Conservation (phyloP, 176 grass and related monocot species). For the Eleusine coracana region DNA sequence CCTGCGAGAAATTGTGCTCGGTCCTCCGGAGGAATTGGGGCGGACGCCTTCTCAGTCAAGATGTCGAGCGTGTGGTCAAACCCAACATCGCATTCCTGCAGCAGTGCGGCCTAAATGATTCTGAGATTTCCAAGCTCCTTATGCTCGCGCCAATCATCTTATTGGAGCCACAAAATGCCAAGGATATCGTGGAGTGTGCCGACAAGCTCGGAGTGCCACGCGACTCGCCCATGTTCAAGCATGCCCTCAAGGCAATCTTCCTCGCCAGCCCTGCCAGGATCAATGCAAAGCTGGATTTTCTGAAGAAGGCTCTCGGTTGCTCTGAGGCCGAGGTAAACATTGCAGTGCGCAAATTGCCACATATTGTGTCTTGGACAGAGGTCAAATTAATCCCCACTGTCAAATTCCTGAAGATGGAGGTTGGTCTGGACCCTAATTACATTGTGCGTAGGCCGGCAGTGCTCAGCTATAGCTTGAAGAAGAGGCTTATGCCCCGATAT, state of each 20-base stretch:
- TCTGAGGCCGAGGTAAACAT: conserved; percentile 26
- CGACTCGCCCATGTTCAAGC: background rate
- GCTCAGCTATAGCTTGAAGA: conserved; percentile 38
- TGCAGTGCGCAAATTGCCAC: conserved; percentile 26
- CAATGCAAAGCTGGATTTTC: background rate
- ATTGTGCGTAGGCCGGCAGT: conserved; percentile 21
- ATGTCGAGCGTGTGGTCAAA: background rate
- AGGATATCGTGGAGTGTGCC: conserved; percentile 7
- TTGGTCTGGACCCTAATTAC: conserved; percentile 20
- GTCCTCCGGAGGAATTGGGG: background rate
- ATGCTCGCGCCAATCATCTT: background rate
- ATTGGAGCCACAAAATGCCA: background rate
- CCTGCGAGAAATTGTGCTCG: background rate
- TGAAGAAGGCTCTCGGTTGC: conserved; percentile 52
- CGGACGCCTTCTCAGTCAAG: background rate
- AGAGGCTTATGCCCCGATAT: conserved; percentile 38
- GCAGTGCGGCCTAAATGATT: background rate
- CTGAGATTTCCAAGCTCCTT: background rate
- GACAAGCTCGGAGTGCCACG: conserved; percentile 9
- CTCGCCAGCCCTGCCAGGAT: background rate
- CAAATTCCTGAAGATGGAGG: conserved; percentile 44
- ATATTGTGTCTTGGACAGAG: conserved; percentile 4
- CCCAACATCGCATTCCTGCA: background rate
- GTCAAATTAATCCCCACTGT: conserved; percentile 1
- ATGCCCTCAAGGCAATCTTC: background rate